phyloP scores from a whole-genome alignment of 345 rosid genomes.

The Hibiscus mutabilis region DNA sequence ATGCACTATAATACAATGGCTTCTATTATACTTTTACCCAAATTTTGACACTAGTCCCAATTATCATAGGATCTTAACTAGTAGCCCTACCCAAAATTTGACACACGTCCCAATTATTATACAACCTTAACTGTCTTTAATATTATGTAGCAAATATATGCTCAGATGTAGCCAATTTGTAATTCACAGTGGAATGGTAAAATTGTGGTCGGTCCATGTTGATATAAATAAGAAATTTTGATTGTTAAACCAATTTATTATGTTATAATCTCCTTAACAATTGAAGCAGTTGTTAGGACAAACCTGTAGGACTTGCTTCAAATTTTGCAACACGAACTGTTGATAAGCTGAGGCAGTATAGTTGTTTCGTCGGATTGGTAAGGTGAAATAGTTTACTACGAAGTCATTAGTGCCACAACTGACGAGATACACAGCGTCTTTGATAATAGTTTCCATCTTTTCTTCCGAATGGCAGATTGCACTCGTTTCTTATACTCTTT shows the following conservation, averaged over 20 bases:
- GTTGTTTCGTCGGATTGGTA: constrained; percentile 47
- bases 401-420: constrained; percentile 65
- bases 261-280: neutral
- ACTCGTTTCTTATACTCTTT: constrained; percentile 43
- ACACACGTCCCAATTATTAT: too few relatives aligned
- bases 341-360: constrained; percentile 49
- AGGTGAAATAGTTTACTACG: constrained; percentile 41
- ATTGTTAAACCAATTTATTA: too few relatives aligned
- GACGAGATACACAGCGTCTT: constrained; percentile 27
- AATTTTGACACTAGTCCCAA: too few relatives aligned
- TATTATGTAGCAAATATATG: too few relatives aligned
- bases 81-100: too few relatives aligned
- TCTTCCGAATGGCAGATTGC: constrained; percentile 34
- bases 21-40: too few relatives aligned
- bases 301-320: constrained; percentile 49
- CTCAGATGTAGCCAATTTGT: too few relatives aligned
- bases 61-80: too few relatives aligned
- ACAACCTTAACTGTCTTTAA: neutral
- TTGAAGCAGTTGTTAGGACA: neutral
- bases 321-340: constrained; percentile 40
- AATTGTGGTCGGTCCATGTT: too few relatives aligned
- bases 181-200: too few relatives aligned
- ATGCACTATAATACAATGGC: too few relatives aligned
- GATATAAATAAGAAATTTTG: too few relatives aligned
- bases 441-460: constrained; percentile 25